phyloP scores from a whole-genome alignment of 192 early-diverging fungal genomes.

The Umbelopsis isabellina region DNA sequence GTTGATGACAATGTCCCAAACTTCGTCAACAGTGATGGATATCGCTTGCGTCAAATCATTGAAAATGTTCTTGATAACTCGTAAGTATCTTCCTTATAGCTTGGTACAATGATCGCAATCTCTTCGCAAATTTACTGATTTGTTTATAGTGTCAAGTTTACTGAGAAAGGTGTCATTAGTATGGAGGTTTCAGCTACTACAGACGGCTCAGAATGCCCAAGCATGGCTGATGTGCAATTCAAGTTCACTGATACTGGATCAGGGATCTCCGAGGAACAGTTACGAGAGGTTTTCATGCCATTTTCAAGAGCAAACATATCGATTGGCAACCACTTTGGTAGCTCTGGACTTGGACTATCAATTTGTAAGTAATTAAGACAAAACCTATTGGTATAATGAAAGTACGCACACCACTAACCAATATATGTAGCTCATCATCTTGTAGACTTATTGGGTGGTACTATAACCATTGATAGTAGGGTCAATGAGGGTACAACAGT shows the following conservation, averaged over 20 bases:
- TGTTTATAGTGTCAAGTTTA: not conserved
- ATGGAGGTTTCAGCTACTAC: not conserved
- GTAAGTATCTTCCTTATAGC: not conserved
- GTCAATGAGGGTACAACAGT: not conserved
- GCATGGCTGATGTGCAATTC: not conserved
- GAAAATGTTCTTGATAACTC: conserved; percentile 5
- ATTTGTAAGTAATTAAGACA: not conserved
- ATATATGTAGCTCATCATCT: not conserved
- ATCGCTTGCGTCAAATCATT: not conserved
- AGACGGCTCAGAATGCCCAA: not conserved
- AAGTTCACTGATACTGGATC: not conserved
- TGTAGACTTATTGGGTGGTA: conserved; percentile 4
- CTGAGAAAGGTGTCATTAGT: not conserved
- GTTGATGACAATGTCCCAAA: not conserved
- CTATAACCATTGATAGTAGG: not conserved
- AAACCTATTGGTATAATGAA: no score
- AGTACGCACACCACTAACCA: not conserved
- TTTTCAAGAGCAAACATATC: conserved; percentile 13
- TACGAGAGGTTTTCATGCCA: not conserved
- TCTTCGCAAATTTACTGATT: no score
- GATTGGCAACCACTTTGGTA: conserved; percentile 9
- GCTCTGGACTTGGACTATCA: not conserved
- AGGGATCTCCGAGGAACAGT: not conserved
- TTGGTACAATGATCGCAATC: no score
- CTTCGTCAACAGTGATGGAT: not conserved